Base-by-base conservation (phyloP, 2,329 filamentous ascomycete species). In the Cordyceps sp. region DNA sequence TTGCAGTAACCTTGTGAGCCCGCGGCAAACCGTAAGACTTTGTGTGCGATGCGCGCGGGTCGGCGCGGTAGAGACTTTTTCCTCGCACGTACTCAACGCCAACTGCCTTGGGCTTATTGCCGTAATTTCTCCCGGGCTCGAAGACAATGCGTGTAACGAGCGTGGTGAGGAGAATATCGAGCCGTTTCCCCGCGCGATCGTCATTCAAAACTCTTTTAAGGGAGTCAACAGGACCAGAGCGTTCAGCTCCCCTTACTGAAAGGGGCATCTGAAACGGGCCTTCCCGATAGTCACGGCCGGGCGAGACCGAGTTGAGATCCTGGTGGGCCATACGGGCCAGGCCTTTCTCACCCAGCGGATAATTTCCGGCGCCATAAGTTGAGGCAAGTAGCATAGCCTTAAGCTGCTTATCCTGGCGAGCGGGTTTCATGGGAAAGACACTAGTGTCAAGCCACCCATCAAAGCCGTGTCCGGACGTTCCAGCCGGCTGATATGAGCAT, bases 371-470 rank as follows among this genome's bases (percentile, higher is more conserved):
- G 10, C 42, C 31, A 19, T 35, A 36, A 7, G 42, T 33, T 2
- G 56, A 39, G 10, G 38, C 37, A 13, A 33, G n/a, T 16, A 45
- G 33, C 12, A 44, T 16, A 15, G 31, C 34, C 20, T 71, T 45
- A 4, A 76, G 54, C 44, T 71, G 60, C 1, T 55, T 49, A 36
- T 77, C 71, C n/a, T 56, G 45, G 3, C 65, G 45, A 2, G 68
- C 60, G 19, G 74, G 54, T 12, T 49, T 56, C 27, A 73, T 48
- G 8, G 64, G 60, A 0, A 68, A 61, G 5, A 60, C 49, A 35
- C 59, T 58, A 2, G 65, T 71, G 19, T 50, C 48, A 14, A 73
- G 55, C 70, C 69, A 76, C 17, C 72, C 72, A 18, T 61, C 42
- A 38, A 59, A 66, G 7, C 72, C 72, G 41, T 77, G 72, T 5